phyloP scores from a whole-genome alignment of 2,329 filamentous ascomycete species.

The Zasmidium angulare region DNA sequence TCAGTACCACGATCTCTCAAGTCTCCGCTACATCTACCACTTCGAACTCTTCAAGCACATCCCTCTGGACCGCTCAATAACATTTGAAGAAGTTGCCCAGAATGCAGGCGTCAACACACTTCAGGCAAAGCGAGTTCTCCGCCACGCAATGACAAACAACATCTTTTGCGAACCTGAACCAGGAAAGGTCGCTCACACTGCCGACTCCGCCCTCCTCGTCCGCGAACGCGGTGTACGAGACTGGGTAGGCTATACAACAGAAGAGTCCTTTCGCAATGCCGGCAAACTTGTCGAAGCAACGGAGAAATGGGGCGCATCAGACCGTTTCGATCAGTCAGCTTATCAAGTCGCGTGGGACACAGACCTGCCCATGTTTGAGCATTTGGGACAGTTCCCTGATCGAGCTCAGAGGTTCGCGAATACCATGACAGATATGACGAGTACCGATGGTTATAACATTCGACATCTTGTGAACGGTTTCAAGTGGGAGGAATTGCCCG shows the following conservation, averaged over 20 bases:
- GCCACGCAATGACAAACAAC: slow-evolving; percentile 15
- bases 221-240: slow-evolving; percentile 3
- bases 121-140: slow-evolving; percentile 10
- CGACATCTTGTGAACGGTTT: slow-evolving; percentile 55
- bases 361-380: slow-evolving; percentile 21
- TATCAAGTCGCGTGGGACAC: slow-evolving; percentile 20
- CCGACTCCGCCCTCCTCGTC: slow-evolving; percentile 7
- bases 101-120: slow-evolving; percentile 7
- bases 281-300: slow-evolving; percentile 17
- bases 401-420: slow-evolving; percentile 19
- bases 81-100: slow-evolving; percentile 6
- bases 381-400: slow-evolving; percentile 19
- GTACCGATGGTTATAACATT: slow-evolving; percentile 54
- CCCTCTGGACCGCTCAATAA: slow-evolving; percentile 6
- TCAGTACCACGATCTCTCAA: slow-evolving; percentile 11
- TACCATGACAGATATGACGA: slow-evolving; percentile 21
- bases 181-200: slow-evolving; percentile 14
- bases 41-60: slow-evolving; percentile 8
- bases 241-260: slow-evolving; percentile 9
- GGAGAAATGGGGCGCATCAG: slow-evolving; percentile 20
- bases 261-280: slow-evolving; percentile 7
- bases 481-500: slow-evolving; percentile 49
- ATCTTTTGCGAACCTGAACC: slow-evolving; percentile 11
- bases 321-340: slow-evolving; percentile 15
- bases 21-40: slow-evolving; percentile 11